These are phyloP conservation scores for Rosa lucieae DNA, from an alignment of 306 rosid genomes.

Conservation along the genomic window DNA sequence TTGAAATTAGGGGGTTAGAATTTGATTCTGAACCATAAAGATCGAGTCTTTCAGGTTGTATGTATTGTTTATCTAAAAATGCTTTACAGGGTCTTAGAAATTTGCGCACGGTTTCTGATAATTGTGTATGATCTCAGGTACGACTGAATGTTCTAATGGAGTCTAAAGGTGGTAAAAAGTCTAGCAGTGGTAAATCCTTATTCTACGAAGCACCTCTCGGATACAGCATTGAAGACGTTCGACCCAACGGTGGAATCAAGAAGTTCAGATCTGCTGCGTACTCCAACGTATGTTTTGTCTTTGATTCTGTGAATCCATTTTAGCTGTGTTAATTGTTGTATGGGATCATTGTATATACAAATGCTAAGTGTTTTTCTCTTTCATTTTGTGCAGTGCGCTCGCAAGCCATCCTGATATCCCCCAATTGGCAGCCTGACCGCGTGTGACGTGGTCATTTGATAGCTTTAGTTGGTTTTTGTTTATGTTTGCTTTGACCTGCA, in stretches of 20 bases:
- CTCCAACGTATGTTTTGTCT: conserved; percentile 59
- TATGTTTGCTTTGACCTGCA: conserved; percentile 28
- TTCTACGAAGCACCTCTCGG: conserved; percentile 90
- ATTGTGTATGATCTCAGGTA: background rate
- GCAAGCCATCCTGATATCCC: conserved; percentile 80
- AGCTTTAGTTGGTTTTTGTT: conserved; percentile 22
- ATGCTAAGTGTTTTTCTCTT: conserved; percentile 6
- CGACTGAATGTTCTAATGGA: conserved; percentile 75
- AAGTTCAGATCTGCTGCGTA: conserved; percentile 90
- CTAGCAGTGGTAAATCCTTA: conserved; percentile 64
- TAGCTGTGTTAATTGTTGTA: background rate
- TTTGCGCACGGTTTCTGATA: background rate
- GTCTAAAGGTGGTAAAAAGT: conserved; percentile 78
- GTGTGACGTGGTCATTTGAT: conserved; percentile 10
- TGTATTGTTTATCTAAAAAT: background rate
- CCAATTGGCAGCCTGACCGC: conserved; percentile 18
- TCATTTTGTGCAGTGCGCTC: conserved; percentile 63
- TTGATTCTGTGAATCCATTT: background rate
- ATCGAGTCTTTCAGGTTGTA: background rate
- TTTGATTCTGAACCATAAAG: background rate
- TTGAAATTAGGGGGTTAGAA: background rate
- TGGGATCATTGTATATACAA: background rate
- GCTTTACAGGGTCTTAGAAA: too few relatives aligned
- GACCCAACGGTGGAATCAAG: conserved; percentile 85
- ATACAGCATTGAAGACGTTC: conserved; percentile 83